These are phyloP conservation scores for Sporisorium scitamineum DNA, from an alignment of 1,284 basidiomycete genomes.

Conservation along the genomic window DNA sequence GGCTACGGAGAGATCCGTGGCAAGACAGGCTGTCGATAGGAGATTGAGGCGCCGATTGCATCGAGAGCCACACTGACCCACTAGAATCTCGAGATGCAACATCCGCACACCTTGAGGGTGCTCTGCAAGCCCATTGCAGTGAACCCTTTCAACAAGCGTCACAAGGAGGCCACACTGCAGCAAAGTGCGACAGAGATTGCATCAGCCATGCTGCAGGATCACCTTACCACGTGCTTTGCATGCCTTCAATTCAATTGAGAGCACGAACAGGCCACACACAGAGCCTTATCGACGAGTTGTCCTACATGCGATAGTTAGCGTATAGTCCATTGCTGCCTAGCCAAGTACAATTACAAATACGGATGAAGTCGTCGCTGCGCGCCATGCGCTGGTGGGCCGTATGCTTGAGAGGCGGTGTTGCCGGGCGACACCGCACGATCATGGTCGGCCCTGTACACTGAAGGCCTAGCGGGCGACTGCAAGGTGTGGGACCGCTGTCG, in stretches of 20 bases:
- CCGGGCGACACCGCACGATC: constrained; percentile 10
- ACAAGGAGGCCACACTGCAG: too few species aligned
- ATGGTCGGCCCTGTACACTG: neutral
- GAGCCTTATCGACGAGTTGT: neutral
- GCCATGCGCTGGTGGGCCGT: neutral
- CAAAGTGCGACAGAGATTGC: too few species aligned
- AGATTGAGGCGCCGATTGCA: too few species aligned
- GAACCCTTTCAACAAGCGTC: too few species aligned
- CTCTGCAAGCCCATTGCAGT: too few species aligned
- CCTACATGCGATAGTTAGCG: neutral
- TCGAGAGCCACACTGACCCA: too few species aligned
- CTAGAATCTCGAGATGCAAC: too few species aligned
- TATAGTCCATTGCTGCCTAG: neutral
- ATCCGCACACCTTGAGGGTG: too few species aligned
- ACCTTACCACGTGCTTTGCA: neutral
- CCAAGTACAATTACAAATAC: constrained; percentile 19
- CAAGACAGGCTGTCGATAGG: too few species aligned
- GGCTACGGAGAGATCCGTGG: too few species aligned
- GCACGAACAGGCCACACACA: too few species aligned
- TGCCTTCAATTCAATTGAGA: neutral
- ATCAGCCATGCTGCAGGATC: too few species aligned
- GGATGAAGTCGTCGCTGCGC: constrained; percentile 28
- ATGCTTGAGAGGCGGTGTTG: neutral
- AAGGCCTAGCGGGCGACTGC: constrained; percentile 1
- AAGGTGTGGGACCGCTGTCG: constrained; percentile 17